Base-by-base conservation (phyloP, 495 filamentous ascomycete species). In the Xanthoparmelia taractica region DNA sequence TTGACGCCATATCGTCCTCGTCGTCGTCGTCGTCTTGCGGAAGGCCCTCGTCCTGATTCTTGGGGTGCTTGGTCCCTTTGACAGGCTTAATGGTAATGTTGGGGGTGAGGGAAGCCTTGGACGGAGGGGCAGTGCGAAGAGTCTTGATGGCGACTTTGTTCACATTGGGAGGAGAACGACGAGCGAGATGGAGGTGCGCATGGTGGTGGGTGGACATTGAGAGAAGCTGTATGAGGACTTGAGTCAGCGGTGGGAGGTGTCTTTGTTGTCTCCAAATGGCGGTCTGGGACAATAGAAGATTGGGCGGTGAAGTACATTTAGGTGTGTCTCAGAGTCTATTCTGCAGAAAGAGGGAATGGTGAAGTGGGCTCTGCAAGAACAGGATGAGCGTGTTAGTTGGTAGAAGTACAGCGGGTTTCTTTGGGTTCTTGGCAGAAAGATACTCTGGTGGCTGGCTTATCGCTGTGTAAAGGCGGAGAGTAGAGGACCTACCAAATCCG, bases 1-100 rank as follows among this genome's bases (percentile, higher is more conserved):
- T 85, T 57, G 81, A 75, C 29, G 82, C 80, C 80, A 86, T 86
- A 41, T 68, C 68, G 68, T 84, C 81, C 67, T 84, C 79, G 68
- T 84, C 81, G 67, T 84, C 79, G 65, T 84, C 79, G 59, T 80
- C 75, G 45, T 75, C 71, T n/a, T 64, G 60, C 29, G 60, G 33
- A 37, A 59, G 13, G 27, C 60, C 59, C 6, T 58, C 63, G 15
- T 65, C 61, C 27, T 63, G 59, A 33, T 66, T 52, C 25, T 65
- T 52, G 5, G 36, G 29, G 13, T 61, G 61, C 62, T 64, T 64
- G 55, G 60, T 47, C 18, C 41, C 34, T 47, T 60, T 63, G 37
- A 57, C 55, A 65, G 23, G 40, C 37, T 61, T 67, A 40, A 65
- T 20, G 23, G 60, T 62, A n/a, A 56, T 54, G 36, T 67, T 67